Conservation (phyloP, 2,329 filamentous ascomycete genomes). For the Fusarium coicis region DNA sequence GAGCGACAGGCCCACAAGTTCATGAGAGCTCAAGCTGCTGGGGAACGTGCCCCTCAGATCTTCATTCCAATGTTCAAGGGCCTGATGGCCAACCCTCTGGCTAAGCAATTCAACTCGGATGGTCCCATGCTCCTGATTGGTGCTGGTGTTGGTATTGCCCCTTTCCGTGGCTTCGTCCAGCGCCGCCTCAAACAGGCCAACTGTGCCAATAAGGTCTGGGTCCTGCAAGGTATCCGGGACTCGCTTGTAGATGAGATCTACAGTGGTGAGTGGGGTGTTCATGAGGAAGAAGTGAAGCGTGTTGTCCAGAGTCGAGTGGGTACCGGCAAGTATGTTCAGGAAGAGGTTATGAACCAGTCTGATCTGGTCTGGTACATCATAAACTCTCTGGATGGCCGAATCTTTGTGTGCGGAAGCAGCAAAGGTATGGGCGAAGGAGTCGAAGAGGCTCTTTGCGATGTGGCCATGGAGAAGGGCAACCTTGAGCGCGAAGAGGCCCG, state of each 20-base stretch:
- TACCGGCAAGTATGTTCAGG: constrained; percentile 92
- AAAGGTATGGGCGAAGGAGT: constrained; percentile 99
- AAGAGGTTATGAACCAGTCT: constrained; percentile 89
- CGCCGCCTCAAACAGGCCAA: constrained; percentile 93
- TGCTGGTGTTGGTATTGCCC: constrained; percentile 94
- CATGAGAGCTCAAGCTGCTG: constrained; percentile 72
- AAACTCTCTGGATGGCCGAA: constrained; percentile 92
- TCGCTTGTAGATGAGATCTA: constrained; percentile 96
- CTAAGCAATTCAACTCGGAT: constrained; percentile 89
- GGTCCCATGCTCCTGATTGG: constrained; percentile 98
- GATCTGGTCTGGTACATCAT: constrained; percentile 99
- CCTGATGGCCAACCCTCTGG: constrained; percentile 95
- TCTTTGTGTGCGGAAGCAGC: constrained; percentile 95
- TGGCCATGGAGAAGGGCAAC: constrained; percentile 92
- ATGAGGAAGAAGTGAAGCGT: constrained; percentile 86
- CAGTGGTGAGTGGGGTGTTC: constrained; percentile 93
- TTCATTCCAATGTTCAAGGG: constrained; percentile 98
- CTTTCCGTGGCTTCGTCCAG: constrained; percentile 97
- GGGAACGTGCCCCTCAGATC: constrained; percentile 68
- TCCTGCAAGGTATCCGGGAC: constrained; percentile 93
- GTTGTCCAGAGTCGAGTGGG: constrained; percentile 81
- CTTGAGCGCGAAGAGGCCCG: constrained; percentile 83
- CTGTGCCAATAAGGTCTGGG: constrained; percentile 98
- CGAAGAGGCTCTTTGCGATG: constrained; percentile 85
- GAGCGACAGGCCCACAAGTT: constrained; percentile 83